A percentile compares a stretch with the other conserved stretches of the same genome.
These are phyloP conservation scores for Crithidia brevicula DNA, from an alignment of 208 protist species.

Conservation along the genomic window DNA sequence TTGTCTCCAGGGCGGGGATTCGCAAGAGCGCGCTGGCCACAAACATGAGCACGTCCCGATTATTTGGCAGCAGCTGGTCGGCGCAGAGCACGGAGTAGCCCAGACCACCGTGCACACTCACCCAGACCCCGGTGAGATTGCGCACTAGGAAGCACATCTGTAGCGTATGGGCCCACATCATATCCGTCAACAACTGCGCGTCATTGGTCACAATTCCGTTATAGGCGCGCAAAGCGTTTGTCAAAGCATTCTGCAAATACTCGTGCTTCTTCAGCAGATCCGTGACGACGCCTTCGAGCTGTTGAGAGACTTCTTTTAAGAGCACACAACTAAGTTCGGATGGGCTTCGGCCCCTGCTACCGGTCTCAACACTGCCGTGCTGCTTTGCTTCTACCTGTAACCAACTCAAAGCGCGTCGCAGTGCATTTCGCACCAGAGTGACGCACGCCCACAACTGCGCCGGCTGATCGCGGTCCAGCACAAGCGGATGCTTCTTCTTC, in stretches of 20 bases:
- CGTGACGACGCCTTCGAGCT: conserved; percentile 41
- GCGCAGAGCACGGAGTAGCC: conserved; percentile 25
- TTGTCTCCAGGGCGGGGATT: conserved; percentile 37
- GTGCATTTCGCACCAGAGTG: conserved; percentile 57
- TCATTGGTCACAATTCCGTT: conserved; percentile 50
- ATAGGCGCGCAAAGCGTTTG: conserved; percentile 41
- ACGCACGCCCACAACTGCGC: conserved; percentile 51
- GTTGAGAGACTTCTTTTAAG: conserved; percentile 30
- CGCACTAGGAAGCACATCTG: conserved; percentile 56
- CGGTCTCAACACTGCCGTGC: not conserved
- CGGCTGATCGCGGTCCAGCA: conserved; percentile 71
- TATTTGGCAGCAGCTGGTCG: conserved; percentile 28
- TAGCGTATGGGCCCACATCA: conserved; percentile 63
- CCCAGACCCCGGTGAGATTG: conserved; percentile 60
- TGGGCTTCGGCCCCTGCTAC: not conserved
- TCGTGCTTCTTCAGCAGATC: conserved; percentile 57
- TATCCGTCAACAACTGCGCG: conserved; percentile 44
- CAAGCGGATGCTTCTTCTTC: conserved; percentile 9
- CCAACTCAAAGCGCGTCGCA: conserved; percentile 57
- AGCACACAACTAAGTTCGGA: not conserved
- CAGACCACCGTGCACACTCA: conserved; percentile 57
- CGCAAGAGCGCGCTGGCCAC: conserved; percentile 57
- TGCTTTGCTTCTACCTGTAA: conserved; percentile 19
- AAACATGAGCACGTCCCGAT: conserved; percentile 54
- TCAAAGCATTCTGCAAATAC: conserved; percentile 41